Evolutionary conservation across 1,284 basidiomycete genomes (phyloP), one percentile per base, ranked within the genome.

Genomic region (Coniophora puteana): DNA sequence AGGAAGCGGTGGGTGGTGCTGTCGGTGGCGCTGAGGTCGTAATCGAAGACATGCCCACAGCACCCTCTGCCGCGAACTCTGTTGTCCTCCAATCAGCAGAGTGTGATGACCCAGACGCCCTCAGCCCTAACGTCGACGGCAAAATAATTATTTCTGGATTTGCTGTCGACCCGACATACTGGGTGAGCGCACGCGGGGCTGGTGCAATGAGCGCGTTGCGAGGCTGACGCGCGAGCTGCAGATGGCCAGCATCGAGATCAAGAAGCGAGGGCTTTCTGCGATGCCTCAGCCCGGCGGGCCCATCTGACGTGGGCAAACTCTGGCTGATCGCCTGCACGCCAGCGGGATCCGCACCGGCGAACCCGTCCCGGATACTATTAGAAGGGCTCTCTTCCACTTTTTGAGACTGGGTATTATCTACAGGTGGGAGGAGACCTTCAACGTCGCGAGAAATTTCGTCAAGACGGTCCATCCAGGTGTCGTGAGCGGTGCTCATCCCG

Each of bases 131-230:
- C 1, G 85, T 89, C 6, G 83, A 79, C 12, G 85, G 86, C 3
- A 89, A 60, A 11, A 68, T 52, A 38, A 89, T 78, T 12, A 66
- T 55, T 31, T 71, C 66, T 18, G 74, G 61, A 46, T 76, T 71
- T 18, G 70, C 63, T 6, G 71, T 68, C 18, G 77, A 74, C 44
- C 74, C 80, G 30, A 85, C 69, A 50, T 80, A 84, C 61, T 86
- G 80, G 3, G 84, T 88, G 22, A 89, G 53, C 3, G 84, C 83
- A 29, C 82, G 71, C 8, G 85, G 83, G n/a, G 85, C 70, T 21
- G 76, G 79, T 0, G 83, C 65, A 40, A 87, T 61, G 29, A 85
- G 71, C 29, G 72, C 60, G 22, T 68, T 67, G 27, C 82, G 72
- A 30, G 68, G 65, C 38, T 72, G 72, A 30, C 62, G 64, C 0